phyloP scores from a whole-genome alignment of 1,284 basidiomycete genomes.

The Apiotrichum siamense region DNA sequence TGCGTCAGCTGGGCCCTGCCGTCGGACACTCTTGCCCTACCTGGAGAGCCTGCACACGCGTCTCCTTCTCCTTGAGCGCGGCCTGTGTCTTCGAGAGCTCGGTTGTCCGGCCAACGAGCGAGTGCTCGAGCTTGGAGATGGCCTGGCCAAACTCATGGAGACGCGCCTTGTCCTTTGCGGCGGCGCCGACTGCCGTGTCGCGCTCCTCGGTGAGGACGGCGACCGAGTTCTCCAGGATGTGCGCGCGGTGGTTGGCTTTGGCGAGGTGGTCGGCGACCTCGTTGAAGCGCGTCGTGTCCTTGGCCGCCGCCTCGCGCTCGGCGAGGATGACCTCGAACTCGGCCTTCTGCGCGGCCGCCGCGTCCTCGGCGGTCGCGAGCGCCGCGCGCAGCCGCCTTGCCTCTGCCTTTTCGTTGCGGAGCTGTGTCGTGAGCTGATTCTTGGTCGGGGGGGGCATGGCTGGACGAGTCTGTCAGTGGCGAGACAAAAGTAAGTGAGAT shows the following conservation, averaged over 20 bases:
- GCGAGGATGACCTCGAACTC: background rate
- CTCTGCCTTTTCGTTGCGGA: slow-evolving; percentile 1
- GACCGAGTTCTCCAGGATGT: background rate
- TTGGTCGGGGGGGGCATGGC: background rate
- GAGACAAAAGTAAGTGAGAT: background rate
- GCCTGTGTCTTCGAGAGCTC: background rate
- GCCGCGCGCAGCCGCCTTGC: background rate
- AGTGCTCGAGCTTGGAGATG: background rate
- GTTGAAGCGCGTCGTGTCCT: background rate
- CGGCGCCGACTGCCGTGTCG: background rate
- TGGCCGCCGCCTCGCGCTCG: background rate
- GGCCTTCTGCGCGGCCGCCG: background rate
- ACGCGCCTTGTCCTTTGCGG: background rate
- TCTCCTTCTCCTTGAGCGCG: background rate
- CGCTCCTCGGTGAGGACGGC: background rate
- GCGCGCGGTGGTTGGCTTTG: background rate
- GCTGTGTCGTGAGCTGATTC: background rate
- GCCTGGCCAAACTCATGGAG: background rate
- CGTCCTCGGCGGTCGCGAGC: background rate
- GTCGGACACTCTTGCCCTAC: background rate
- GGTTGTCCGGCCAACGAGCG: background rate
- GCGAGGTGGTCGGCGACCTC: background rate
- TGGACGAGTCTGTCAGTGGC: too few relatives aligned
- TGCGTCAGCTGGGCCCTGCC: background rate
- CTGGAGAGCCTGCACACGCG: background rate